Conservation (phyloP, 352 stramenopile genomes). For the Phytopythium sindhum region DNA sequence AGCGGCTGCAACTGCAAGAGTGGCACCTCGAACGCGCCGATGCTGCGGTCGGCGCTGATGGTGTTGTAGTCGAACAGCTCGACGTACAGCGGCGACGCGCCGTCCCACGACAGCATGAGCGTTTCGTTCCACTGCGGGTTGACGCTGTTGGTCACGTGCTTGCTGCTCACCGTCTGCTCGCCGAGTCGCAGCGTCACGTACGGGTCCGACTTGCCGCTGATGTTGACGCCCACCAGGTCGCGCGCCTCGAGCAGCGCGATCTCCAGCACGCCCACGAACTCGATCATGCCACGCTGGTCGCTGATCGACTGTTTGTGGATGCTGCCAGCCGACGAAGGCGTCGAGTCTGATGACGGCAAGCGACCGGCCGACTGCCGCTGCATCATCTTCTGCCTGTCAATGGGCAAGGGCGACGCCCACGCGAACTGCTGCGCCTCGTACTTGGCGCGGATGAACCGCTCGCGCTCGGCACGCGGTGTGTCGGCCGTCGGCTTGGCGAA, state of each 20-base stretch:
- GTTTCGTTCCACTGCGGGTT: slow-evolving; percentile 66
- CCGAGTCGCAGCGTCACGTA: slow-evolving; percentile 76
- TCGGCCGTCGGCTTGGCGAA: slow-evolving; percentile 52
- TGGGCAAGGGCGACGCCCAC: background rate
- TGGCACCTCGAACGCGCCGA: slow-evolving; percentile 59
- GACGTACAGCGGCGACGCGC: slow-evolving; percentile 50
- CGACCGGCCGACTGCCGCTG: slow-evolving; percentile 5
- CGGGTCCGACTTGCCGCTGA: slow-evolving; percentile 75
- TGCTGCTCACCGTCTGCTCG: slow-evolving; percentile 68
- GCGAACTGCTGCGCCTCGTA: slow-evolving; percentile 62
- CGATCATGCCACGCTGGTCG: slow-evolving; percentile 60
- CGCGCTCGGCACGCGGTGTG: slow-evolving; percentile 41
- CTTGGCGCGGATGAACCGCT: slow-evolving; percentile 75
- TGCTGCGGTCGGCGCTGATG: slow-evolving; percentile 53
- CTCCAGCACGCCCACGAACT: slow-evolving; percentile 77
- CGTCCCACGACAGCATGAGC: slow-evolving; percentile 80
- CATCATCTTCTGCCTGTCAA: background rate
- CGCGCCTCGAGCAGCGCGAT: slow-evolving; percentile 67
- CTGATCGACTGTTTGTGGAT: background rate
- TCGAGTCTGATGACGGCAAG: background rate
- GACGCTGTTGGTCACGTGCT: slow-evolving; percentile 64
- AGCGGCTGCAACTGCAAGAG: slow-evolving; percentile 36
- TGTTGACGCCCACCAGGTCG: slow-evolving; percentile 66
- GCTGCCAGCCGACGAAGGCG: background rate
- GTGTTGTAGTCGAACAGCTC: slow-evolving; percentile 78